These are phyloP conservation scores for Colletotrichum caudatum DNA, from an alignment of 2,329 filamentous ascomycete genomes.

Conservation along the genomic window DNA sequence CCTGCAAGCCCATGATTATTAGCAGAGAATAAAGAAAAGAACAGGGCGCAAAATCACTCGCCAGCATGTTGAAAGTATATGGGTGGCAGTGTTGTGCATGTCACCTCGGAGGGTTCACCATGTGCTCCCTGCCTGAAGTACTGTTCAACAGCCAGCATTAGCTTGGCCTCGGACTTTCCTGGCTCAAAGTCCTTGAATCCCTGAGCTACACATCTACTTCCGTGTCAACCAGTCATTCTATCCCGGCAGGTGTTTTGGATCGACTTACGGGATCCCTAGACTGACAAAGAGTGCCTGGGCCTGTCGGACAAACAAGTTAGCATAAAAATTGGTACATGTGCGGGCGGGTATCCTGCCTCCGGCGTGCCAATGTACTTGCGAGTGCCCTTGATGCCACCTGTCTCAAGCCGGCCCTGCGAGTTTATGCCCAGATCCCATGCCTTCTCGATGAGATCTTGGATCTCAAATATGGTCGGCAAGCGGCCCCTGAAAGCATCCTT, in stretches of 20 bases:
- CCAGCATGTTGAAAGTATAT: slow-evolving; percentile 91
- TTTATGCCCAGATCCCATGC: slow-evolving; percentile 93
- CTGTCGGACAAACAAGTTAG: slow-evolving; percentile 54
- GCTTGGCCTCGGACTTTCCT: slow-evolving; percentile 61
- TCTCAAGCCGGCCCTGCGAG: slow-evolving; percentile 78
- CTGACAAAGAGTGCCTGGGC: slow-evolving; percentile 82
- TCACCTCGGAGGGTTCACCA: slow-evolving; percentile 70
- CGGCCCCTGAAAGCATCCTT: slow-evolving; percentile 68
- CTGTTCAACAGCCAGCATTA: slow-evolving; percentile 76
- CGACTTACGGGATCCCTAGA: slow-evolving; percentile 72
- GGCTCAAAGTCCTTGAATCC: slow-evolving; percentile 65
- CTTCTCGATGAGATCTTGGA: slow-evolving; percentile 87
- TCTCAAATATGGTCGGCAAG: slow-evolving; percentile 81
- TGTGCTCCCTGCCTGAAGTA: slow-evolving; percentile 76
- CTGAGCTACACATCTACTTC: slow-evolving; percentile 69
- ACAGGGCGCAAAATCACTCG: slow-evolving; percentile 48
- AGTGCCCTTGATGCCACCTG: slow-evolving; percentile 87
- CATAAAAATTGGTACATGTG: neutral
- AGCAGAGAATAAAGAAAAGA: neutral
- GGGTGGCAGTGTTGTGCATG: slow-evolving; percentile 78
- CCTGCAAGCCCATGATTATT: slow-evolving; percentile 56
- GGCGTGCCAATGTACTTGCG: slow-evolving; percentile 96
- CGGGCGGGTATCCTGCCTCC: slow-evolving; percentile 69
- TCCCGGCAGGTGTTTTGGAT: neutral
- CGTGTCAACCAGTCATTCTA: slow-evolving; percentile 5